A percentile compares a stretch with the other conserved stretches of the same genome.
Conservation (phyloP, 73 alveolate genomes). For the Paramecium tetraurelia region DNA sequence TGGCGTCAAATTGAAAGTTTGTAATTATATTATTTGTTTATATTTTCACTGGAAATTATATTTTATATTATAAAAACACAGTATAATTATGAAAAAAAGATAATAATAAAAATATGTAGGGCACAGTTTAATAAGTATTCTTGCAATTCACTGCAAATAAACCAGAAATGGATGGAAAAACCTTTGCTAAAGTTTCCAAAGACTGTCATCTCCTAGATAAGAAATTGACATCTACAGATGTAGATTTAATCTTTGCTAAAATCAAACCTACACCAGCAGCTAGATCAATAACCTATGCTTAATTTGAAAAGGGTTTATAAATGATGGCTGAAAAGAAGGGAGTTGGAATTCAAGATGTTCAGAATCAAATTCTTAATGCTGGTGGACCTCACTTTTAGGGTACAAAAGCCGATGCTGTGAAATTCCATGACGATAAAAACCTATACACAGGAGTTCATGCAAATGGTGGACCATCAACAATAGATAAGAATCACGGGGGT, state of each 20-base stretch:
- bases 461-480: conserved; percentile 78
- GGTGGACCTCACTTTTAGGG: conserved; percentile 91
- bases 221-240: conserved; percentile 56
- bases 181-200: conserved; percentile 57
- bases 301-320: conserved; percentile 79
- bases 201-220: conserved; percentile 48
- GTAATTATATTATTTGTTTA: not conserved
- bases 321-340: conserved; percentile 89
- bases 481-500: conserved; percentile 46
- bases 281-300: conserved; percentile 82
- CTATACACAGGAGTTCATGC: conserved; percentile 84
- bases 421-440: conserved; percentile 95
- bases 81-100: not conserved
- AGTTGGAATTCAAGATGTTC: conserved; percentile 66
- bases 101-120: conserved; percentile 47
- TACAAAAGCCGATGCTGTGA: conserved; percentile 91
- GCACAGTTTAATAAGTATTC: conserved; percentile 43
- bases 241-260: conserved; percentile 85
- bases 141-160: conserved; percentile 17
- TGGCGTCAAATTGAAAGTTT: not conserved
- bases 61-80: not conserved
- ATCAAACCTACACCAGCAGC: conserved; percentile 74
- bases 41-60: not conserved
- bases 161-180: conserved; percentile 62
- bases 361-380: conserved; percentile 62